Percentiles rank a stretch among this genome's conserved stretches.
Conservation (phyloP, 1,284 basidiomycete species). For the Tylopilus sp. region DNA sequence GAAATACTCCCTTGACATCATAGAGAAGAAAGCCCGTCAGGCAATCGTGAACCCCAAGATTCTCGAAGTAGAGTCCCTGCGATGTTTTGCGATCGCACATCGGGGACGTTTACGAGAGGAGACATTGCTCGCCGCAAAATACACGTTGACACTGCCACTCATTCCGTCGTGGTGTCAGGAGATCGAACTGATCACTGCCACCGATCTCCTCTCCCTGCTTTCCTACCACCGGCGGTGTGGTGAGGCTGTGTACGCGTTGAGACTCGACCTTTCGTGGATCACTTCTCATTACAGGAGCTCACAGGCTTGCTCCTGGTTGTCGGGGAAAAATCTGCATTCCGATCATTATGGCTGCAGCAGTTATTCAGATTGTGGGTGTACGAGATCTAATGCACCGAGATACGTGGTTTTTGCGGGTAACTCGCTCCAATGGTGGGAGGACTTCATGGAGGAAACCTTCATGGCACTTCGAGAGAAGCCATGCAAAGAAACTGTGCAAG, state of each 20-base stretch:
- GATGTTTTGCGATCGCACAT: not conserved
- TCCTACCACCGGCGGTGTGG: slow-evolving; percentile 1
- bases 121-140: not conserved
- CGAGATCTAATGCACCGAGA: not conserved
- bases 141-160: not conserved
- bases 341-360: too few species aligned
- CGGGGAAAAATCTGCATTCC: too few species aligned
- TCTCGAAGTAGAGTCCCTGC: not conserved
- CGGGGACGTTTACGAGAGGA: not conserved
- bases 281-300: not conserved
- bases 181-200: not conserved
- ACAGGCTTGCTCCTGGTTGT: not conserved
- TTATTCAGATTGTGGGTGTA: too few species aligned
- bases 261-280: not conserved
- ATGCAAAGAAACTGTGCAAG: not conserved
- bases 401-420: not conserved
- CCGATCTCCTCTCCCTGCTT: not conserved
- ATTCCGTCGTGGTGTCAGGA: not conserved
- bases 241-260: not conserved
- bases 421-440: slow-evolving; percentile 2
- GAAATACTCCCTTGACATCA: not conserved
- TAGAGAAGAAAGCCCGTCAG: not conserved
- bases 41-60: not conserved
- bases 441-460: not conserved
- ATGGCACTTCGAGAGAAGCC: not conserved